Conservation (phyloP, 1,284 basidiomycete genomes). For the Cryptococcus sp. region DNA sequence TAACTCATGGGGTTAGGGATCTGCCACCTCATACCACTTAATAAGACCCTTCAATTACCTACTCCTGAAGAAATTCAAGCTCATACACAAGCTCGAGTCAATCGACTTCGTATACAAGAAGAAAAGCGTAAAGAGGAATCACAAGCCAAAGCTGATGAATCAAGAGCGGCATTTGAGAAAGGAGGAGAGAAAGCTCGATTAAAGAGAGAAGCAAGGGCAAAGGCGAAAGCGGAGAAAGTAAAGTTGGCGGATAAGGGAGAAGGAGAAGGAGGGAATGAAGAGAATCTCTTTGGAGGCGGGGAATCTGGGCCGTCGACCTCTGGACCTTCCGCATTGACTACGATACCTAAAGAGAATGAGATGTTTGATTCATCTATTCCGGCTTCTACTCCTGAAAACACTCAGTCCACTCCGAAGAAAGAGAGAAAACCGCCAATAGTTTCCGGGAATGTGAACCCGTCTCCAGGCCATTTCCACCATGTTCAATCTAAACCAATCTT, state of each 20-base stretch:
- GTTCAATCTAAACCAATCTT: slow-evolving; percentile 18
- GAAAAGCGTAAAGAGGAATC: slow-evolving; percentile 51
- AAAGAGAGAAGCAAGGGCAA: slow-evolving; percentile 62
- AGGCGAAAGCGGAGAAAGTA: slow-evolving; percentile 51
- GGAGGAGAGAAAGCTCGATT: slow-evolving; percentile 52
- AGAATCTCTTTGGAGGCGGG: neutral
- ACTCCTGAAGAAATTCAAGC: slow-evolving; percentile 52
- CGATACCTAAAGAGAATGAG: neutral
- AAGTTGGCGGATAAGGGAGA: slow-evolving; percentile 2
- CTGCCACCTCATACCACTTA: slow-evolving; percentile 73
- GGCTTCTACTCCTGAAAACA: neutral
- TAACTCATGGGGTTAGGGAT: slow-evolving; percentile 52
- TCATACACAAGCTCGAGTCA: slow-evolving; percentile 27
- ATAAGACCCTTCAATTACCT: slow-evolving; percentile 59
- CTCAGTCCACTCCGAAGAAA: neutral
- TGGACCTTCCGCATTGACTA: neutral
- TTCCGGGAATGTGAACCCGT: neutral
- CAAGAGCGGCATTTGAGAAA: slow-evolving; percentile 49
- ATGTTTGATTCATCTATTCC: neutral
- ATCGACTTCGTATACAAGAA: slow-evolving; percentile 7
- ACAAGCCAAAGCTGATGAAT: slow-evolving; percentile 32
- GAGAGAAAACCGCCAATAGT: neutral
- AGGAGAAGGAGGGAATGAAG: slow-evolving; percentile 3
- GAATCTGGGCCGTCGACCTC: neutral
- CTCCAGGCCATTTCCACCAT: slow-evolving; percentile 21